phyloP scores from a whole-genome alignment of 805 yeast species.

The Schwanniomyces sp. region DNA sequence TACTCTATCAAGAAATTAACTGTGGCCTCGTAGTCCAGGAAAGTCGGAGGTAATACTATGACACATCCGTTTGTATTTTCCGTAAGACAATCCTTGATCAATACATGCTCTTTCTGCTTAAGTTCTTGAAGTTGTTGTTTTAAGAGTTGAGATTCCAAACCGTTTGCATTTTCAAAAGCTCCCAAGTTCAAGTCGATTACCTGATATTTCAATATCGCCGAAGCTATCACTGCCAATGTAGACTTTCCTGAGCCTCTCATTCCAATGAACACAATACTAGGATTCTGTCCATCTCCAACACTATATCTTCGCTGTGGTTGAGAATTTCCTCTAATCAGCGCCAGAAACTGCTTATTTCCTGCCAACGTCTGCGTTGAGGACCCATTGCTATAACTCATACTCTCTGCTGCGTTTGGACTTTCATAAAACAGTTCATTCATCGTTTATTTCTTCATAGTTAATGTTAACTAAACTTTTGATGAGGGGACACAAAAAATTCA shows the following conservation, averaged over 20 bases:
- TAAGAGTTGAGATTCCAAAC: conserved; percentile 8
- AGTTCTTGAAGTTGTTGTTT: conserved; percentile 7
- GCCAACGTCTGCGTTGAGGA: not conserved
- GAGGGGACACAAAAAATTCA: not conserved
- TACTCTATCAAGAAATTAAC: conserved; percentile 6
- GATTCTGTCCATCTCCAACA: not conserved
- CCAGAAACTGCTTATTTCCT: not conserved
- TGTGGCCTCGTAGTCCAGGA: conserved; percentile 7
- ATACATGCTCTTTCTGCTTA: conserved; percentile 6
- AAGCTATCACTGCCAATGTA: conserved; percentile 16
- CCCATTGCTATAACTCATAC: not conserved
- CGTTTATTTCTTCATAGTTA: not conserved
- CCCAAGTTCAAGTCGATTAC: conserved; percentile 13
- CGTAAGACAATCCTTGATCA: conserved; percentile 3
- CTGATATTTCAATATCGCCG: conserved; percentile 12
- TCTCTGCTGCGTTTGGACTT: not conserved
- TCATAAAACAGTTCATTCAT: not conserved
- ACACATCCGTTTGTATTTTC: conserved; percentile 3
- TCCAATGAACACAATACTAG: conserved; percentile 10
- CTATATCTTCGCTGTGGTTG: not conserved
- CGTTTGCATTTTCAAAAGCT: conserved; percentile 9
- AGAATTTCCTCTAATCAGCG: not conserved
- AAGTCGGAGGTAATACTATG: conserved; percentile 12
- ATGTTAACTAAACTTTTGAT: not conserved
- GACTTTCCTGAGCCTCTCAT: conserved; percentile 18